Base-by-base conservation (phyloP, 179 eudicot species). In the Silene vulgaris region DNA sequence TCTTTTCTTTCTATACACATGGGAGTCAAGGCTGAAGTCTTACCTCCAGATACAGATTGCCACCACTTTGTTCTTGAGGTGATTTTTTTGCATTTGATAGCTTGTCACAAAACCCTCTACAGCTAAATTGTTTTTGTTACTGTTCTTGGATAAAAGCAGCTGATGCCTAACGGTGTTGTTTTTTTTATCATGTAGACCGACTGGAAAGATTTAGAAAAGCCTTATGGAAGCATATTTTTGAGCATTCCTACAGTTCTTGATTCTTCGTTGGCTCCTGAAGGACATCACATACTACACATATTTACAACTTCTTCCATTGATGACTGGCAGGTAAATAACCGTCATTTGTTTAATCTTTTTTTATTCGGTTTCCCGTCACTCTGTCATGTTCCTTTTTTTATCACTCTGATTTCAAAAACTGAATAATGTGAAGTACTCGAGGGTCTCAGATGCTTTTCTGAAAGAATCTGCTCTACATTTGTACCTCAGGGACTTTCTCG, bases 51-150 rank as follows among this genome's bases (percentile, higher is more conserved):
- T 69, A 91, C 96, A 7, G 99, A 96, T 84, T 95, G 99, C 84
- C 99, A 96, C 84, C 99, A 96, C 87, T 96, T 96, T 81, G 81
- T 95, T 61, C 96, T 95, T 30, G 97, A 95, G 97, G 99, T 95
- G 71, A 63, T 74, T 74, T 20, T 20, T 37, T 8, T 11, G 0
- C 0, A 23, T 21, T 62, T 32, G 43, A 45, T 71, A 61, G 60
- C 14, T 64, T 59, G 6, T 57, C 71, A 19, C 26, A 32, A 13
- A 9, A 8, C 1, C 1, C 37, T 1, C 48, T 20, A 54, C 69
- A 19, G 17, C 61, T 76, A 67, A 4, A 56, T 56, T 8, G 8
- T n/a, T 56, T 3, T 52, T 23, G n/a, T 59, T 73, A 26, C 30
- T n/a, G 23, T 50, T 0, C 65, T 9, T 45, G 30, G 26, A 60